A percentile compares a stretch with the other conserved stretches of the same genome.
Conservation (phyloP, 805 yeast species). For the Vanderwaltozyma tropicalis region DNA sequence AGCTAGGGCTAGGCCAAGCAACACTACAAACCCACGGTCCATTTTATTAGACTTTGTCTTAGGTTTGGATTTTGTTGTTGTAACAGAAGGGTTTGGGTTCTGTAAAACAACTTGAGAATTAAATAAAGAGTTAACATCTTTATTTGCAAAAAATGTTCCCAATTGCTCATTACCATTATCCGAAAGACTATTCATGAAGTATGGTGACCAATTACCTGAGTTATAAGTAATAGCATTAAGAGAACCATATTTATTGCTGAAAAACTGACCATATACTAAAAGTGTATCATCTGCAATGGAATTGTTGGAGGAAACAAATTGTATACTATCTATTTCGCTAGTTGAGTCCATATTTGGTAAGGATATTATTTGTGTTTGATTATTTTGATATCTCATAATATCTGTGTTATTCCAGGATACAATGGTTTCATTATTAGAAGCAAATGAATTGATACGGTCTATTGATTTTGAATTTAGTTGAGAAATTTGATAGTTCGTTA, state of each 20-base stretch:
- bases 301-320: constrained; percentile 1
- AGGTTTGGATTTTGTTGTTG: constrained; percentile 5
- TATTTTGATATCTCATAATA: constrained; percentile 5
- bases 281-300: constrained; percentile 1
- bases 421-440: constrained; percentile 4
- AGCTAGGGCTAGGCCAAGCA: constrained; percentile 59
- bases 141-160: constrained; percentile 25
- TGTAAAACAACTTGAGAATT: constrained; percentile 19
- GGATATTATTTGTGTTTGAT: constrained; percentile 4
- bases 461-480: constrained; percentile 7
- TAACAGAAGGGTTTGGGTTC: constrained; percentile 7
- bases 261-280: constrained; percentile 33
- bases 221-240: constrained; percentile 18
- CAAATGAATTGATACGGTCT: constrained; percentile 12
- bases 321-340: constrained; percentile 1
- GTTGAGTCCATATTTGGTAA: constrained; percentile 5
- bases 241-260: constrained; percentile 27
- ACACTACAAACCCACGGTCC: constrained; percentile 53
- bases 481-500: constrained; percentile 6
- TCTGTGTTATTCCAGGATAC: constrained; percentile 16
- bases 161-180: constrained; percentile 13
- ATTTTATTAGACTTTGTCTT: constrained; percentile 10
- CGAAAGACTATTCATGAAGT: constrained; percentile 25
- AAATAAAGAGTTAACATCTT: constrained; percentile 28
- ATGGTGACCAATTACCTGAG: constrained; percentile 20